Conservation (phyloP, 2,329 filamentous ascomycete genomes). For the Colletotrichum noveboracense region DNA sequence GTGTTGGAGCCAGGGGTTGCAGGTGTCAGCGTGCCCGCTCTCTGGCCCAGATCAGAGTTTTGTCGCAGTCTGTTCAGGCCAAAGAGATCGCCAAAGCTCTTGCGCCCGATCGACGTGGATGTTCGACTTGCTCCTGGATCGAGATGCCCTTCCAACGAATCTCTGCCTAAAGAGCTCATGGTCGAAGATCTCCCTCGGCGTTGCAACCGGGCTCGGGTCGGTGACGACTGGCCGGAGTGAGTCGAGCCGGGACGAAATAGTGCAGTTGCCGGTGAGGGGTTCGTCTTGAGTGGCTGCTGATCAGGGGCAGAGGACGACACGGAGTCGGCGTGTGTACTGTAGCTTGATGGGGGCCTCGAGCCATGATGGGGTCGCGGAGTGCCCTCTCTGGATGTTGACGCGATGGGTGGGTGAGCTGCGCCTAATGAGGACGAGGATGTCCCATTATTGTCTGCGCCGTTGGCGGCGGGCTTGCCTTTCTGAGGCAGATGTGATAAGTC, state of each 20-base stretch:
- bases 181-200: constrained; percentile 86
- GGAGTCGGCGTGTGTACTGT: constrained; percentile 16
- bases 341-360: constrained; percentile 20
- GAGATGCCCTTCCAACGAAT: constrained; percentile 73
- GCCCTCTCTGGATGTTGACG: constrained; percentile 1
- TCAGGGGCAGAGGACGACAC: constrained; percentile 36
- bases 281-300: constrained; percentile 32
- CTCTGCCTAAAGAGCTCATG: constrained; percentile 79
- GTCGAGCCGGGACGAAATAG: constrained; percentile 54
- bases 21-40: constrained; percentile 72
- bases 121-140: constrained; percentile 73
- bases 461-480: constrained; percentile 56
- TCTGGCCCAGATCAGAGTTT: constrained; percentile 74
- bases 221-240: constrained; percentile 71
- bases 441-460: constrained; percentile 33
- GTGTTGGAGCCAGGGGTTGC: constrained; percentile 71
- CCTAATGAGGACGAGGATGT: constrained; percentile 51
- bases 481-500: constrained; percentile 85
- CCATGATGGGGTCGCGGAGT: constrained; percentile 6
- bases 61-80: constrained; percentile 80
- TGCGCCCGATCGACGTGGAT: constrained; percentile 88
- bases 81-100: constrained; percentile 91
- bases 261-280: constrained; percentile 52
- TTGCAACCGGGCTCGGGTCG: constrained; percentile 62
- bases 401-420: constrained; percentile 7